Percentiles rank a stretch among this genome's conserved stretches.
These are phyloP conservation scores for Cystofilobasidium ferigula DNA, from an alignment of 768 basidiomycete genomes.

Conservation along the genomic window DNA sequence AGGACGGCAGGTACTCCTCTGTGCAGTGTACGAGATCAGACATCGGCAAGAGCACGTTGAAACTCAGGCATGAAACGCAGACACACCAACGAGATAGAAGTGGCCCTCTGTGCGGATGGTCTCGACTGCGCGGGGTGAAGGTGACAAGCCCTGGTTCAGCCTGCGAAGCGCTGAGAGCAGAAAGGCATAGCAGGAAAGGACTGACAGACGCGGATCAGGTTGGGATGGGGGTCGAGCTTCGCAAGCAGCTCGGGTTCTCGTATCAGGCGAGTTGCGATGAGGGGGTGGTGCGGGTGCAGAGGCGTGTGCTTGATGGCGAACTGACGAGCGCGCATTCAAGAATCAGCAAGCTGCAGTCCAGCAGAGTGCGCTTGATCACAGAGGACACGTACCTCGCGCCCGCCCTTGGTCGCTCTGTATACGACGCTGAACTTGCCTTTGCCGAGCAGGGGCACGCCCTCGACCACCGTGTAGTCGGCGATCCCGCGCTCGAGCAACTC, in stretches of 20 bases:
- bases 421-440: slow-evolving; percentile 42
- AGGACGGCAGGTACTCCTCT: slow-evolving; percentile 32
- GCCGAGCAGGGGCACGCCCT: slow-evolving; percentile 34
- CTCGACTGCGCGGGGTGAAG: slow-evolving; percentile 39
- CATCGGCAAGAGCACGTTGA: neutral
- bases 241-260: slow-evolving; percentile 42
- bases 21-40: neutral
- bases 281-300: slow-evolving; percentile 42
- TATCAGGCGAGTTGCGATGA: slow-evolving; percentile 41
- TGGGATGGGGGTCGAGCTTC: slow-evolving; percentile 41
- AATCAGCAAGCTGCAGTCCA: neutral
- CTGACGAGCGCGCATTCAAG: slow-evolving; percentile 28
- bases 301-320: slow-evolving; percentile 43
- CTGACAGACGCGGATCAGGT: slow-evolving; percentile 34
- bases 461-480: slow-evolving; percentile 38
- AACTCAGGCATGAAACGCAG: neutral
- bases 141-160: too few relatives aligned
- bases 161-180: too few relatives aligned
- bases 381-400: slow-evolving; percentile 30
- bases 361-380: neutral
- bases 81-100: slow-evolving; percentile 42
- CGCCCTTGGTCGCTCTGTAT: slow-evolving; percentile 37
- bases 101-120: slow-evolving; percentile 40
- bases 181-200: neutral
- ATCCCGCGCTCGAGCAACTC: slow-evolving; percentile 36